Evolutionary conservation across 768 basidiomycete genomes (phyloP).

Genomic region (Rhodotorula kratochvilovae): DNA sequence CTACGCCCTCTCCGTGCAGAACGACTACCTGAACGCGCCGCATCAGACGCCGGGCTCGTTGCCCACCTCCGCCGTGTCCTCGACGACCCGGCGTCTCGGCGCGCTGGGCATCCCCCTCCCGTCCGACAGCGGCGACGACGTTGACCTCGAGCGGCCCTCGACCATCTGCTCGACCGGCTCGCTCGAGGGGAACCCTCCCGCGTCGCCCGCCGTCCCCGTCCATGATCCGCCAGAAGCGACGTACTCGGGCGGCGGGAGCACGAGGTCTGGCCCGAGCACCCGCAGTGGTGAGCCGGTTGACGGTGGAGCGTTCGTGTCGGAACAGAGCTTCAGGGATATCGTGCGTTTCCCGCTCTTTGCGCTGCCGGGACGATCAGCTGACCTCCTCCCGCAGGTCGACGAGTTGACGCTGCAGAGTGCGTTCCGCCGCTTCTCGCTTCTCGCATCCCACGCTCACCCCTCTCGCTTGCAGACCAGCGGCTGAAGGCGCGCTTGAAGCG

Average conservation of each 20-base stretch:
- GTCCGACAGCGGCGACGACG: not conserved
- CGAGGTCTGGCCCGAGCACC: conserved; percentile 18
- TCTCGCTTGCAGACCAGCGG: conserved; percentile 11
- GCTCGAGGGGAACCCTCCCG: conserved; percentile 10
- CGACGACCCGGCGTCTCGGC: conserved; percentile 3
- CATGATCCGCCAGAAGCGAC: not conserved
- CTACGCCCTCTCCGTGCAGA: not conserved
- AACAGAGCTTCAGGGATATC: conserved; percentile 27
- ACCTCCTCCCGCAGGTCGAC: conserved; percentile 14
- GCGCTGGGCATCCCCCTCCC: conserved; percentile 18
- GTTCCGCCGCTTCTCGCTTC: not conserved
- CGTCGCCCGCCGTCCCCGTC: not conserved
- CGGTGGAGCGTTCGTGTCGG: conserved; percentile 9
- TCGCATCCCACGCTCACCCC: not conserved
- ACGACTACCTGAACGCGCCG: not conserved
- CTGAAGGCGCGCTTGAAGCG: conserved; percentile 11
- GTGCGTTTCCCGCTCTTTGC: not conserved
- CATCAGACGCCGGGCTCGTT: not conserved
- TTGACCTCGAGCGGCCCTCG: not conserved
- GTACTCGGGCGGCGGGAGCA: conserved; percentile 27
- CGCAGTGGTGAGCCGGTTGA: not conserved
- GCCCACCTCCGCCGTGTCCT: not conserved
- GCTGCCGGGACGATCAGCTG: not conserved
- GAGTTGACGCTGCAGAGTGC: conserved; percentile 28
- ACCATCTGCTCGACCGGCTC: conserved; percentile 6